Base-by-base conservation (phyloP, 768 basidiomycete genomes). In the Boletus rubropictus region DNA sequence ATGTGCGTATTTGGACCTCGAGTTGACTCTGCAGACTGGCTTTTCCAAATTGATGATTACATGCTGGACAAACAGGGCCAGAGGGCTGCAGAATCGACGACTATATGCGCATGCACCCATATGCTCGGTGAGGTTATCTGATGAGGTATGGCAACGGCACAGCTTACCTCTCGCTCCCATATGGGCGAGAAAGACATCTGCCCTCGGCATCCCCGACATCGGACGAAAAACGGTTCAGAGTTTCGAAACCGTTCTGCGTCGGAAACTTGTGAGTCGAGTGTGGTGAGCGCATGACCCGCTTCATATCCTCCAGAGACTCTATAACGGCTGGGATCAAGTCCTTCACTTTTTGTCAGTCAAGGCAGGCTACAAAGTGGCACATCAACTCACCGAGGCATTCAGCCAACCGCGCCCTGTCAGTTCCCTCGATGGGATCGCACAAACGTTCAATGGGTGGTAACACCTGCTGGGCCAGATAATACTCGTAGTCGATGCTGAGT, bases 401-500 rank as follows among this genome's bases (percentile, higher is more conserved):
- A 0, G 96, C 96, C 18, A 99, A 71, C 29, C 94, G 79, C 7
- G 93, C 73, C 22, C 89, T 79, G 57, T 98, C 95, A 0, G 94
- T 97, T 7, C 94, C 95, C 56, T 96, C 91, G 37, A 99, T 98
- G 2, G 89, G 86, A 35, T 96, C 96, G 62, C 96, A 99, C 40
- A 99, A 69, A 54, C 96, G 84, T 60, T 96, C 89, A 47, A 98
- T 84, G 0, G 96, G 94, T 4, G 96, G 96, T 3, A 99, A 71
- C 27, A 99, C 80, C 68, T 99, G 96, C 22, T 89, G 80, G 4
- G 86, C 80, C 8, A 99, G 73, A 65, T 98, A 99, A 64, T 88
- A 80, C 53, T 96, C 89, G 62, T 84, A 91, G 66, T 98, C 96
- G 39, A 96, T 87, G 49, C 78, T 81, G 39, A 89, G 58, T 34